These are phyloP conservation scores for Coemansia sp. DNA, from an alignment of 192 early-diverging fungal genomes.

Conservation along the genomic window DNA sequence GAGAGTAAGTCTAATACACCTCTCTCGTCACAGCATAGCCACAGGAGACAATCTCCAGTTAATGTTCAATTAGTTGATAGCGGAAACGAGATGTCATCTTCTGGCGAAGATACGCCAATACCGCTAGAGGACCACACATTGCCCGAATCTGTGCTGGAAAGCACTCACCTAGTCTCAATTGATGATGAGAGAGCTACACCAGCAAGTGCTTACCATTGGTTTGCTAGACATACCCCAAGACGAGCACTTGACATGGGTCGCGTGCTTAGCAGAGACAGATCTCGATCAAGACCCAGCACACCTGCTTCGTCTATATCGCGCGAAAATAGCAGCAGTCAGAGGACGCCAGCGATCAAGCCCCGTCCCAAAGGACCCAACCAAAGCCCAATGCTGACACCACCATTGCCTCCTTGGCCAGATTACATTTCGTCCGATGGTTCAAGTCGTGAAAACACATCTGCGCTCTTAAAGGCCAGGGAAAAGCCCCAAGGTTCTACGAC, in stretches of 20 bases:
- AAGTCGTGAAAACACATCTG: neutral
- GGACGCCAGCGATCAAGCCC: neutral
- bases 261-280: neutral
- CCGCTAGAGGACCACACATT: neutral
- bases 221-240: neutral
- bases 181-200: neutral
- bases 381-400: neutral
- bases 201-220: neutral
- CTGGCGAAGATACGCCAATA: neutral
- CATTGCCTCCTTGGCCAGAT: neutral
- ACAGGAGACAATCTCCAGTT: neutral
- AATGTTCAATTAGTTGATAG: conserved; percentile 23
- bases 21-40: neutral
- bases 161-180: conserved; percentile 2
- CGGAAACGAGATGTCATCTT: neutral
- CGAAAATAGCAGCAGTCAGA: neutral
- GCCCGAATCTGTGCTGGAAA: conserved; percentile 19
- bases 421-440: neutral
- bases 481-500: neutral
- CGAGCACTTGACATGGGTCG: neutral
- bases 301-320: neutral
- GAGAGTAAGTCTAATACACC: conserved; percentile 25
- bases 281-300: neutral
- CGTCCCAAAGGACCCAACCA: neutral
- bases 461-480: neutral